These are phyloP conservation scores for Ophiostoma montium DNA, from an alignment of 2,329 filamentous ascomycete genomes.

Conservation along the genomic window DNA sequence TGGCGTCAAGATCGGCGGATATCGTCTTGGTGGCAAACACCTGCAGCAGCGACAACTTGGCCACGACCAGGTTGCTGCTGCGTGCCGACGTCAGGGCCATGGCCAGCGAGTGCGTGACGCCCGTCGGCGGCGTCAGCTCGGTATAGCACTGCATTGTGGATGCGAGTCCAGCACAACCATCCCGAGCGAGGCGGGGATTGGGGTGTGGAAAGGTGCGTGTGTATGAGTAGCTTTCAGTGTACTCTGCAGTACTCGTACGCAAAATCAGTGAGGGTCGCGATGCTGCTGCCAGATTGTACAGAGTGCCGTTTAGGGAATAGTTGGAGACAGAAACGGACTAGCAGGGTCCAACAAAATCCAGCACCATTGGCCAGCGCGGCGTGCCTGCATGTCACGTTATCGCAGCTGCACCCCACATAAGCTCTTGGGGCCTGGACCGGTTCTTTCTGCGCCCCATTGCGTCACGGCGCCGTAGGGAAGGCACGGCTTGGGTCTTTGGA, in stretches of 20 bases:
- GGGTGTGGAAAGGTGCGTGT: too few species aligned
- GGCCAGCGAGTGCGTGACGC: slow-evolving; percentile 75
- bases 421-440: slow-evolving; percentile 1
- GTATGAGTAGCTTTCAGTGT: not conserved
- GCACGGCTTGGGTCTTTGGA: not conserved
- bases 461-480: slow-evolving; percentile 8
- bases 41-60: slow-evolving; percentile 84
- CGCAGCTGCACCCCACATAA: slow-evolving; percentile 9
- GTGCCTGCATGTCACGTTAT: not conserved
- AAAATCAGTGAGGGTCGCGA: not conserved
- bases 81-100: slow-evolving; percentile 64
- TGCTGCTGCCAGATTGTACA: not conserved
- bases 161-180: slow-evolving; percentile 14
- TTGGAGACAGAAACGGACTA: too few species aligned
- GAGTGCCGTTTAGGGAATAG: too few species aligned
- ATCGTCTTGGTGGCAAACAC: slow-evolving; percentile 65
- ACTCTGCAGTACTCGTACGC: not conserved
- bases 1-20: slow-evolving; percentile 44
- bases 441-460: slow-evolving; percentile 6
- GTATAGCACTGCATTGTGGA: slow-evolving; percentile 85
- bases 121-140: slow-evolving; percentile 85
- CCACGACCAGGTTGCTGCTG: slow-evolving; percentile 75
- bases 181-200: not conserved
- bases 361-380: too few species aligned
- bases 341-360: too few species aligned